phyloP scores from a whole-genome alignment of 2,329 filamentous ascomycete species.

The Cladosporium sp. region DNA sequence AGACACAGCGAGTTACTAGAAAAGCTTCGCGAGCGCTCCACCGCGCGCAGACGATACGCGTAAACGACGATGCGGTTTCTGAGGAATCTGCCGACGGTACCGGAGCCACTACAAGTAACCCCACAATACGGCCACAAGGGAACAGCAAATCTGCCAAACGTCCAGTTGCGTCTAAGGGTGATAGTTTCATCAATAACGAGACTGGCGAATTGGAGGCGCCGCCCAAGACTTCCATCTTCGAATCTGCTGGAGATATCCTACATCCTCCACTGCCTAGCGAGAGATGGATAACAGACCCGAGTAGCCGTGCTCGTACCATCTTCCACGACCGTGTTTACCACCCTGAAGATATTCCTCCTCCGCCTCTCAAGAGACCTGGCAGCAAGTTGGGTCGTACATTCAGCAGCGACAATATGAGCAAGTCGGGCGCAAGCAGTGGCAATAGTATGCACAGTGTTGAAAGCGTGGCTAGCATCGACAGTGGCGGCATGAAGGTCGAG shows the following conservation, averaged over 20 bases:
- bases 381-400: conserved; percentile 37
- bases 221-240: conserved; percentile 89
- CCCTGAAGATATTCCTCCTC: conserved; percentile 85
- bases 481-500: conserved; percentile 80
- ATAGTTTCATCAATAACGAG: conserved; percentile 49
- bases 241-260: conserved; percentile 88
- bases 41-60: conserved; percentile 71
- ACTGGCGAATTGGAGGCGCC: conserved; percentile 56
- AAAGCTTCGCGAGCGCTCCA: conserved; percentile 38
- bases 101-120: conserved; percentile 31
- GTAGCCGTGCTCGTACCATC: conserved; percentile 80
- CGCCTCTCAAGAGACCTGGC: conserved; percentile 54
- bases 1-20: conserved; percentile 21
- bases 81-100: conserved; percentile 25
- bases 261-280: conserved; percentile 82
- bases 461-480: conserved; percentile 56
- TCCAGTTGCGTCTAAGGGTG: conserved; percentile 50
- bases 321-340: conserved; percentile 97
- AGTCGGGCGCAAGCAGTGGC: conserved; percentile 33
- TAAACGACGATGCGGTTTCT: conserved; percentile 33
- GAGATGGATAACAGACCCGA: conserved; percentile 81
- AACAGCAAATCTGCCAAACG: conserved; percentile 35
- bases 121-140: conserved; percentile 32
- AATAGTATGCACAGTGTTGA: conserved; percentile 56
- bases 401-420: conserved; percentile 40